Conservation (phyloP, 805 yeast genomes). For the Ascoidea rubescens region DNA sequence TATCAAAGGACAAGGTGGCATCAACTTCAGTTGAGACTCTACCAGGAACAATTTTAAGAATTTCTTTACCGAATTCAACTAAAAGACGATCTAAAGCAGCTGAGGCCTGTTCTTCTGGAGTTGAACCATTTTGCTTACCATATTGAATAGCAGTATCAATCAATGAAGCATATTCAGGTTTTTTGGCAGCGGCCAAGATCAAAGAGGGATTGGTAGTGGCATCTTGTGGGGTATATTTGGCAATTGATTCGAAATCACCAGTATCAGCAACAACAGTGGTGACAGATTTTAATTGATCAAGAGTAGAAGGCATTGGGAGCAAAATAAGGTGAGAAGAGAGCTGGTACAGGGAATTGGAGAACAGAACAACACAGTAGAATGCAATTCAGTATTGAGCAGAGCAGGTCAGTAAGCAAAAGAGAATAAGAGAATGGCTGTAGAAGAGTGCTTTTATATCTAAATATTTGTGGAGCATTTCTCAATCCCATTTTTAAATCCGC, state of each 20-base stretch:
- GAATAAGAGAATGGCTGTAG: too few species aligned
- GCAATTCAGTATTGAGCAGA: too few species aligned
- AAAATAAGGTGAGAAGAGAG: too few species aligned
- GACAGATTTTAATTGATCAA: constrained; percentile 83
- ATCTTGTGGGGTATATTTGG: constrained; percentile 96
- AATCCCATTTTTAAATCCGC: too few species aligned
- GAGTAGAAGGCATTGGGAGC: constrained; percentile 35
- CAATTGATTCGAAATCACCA: constrained; percentile 95
- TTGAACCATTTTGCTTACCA: constrained; percentile 42
- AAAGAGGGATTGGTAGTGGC: constrained; percentile 97
- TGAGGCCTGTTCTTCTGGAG: constrained; percentile 54
- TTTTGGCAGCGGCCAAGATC: constrained; percentile 88
- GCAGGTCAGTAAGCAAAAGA: too few species aligned
- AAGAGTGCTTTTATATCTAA: too few species aligned
- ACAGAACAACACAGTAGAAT: too few species aligned
- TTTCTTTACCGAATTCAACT: constrained; percentile 92
- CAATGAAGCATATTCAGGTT: constrained; percentile 74
- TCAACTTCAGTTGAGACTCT: constrained; percentile 99
- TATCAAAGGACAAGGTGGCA: constrained; percentile 94
- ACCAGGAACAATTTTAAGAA: constrained; percentile 92
- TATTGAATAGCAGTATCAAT: constrained; percentile 82
- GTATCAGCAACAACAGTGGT: constrained; percentile 96
- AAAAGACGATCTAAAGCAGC: constrained; percentile 76
- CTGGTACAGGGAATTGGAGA: too few species aligned
- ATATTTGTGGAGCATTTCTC: too few species aligned